phyloP scores from a whole-genome alignment of 805 yeast species.

The Isabelozyma rhagii region DNA sequence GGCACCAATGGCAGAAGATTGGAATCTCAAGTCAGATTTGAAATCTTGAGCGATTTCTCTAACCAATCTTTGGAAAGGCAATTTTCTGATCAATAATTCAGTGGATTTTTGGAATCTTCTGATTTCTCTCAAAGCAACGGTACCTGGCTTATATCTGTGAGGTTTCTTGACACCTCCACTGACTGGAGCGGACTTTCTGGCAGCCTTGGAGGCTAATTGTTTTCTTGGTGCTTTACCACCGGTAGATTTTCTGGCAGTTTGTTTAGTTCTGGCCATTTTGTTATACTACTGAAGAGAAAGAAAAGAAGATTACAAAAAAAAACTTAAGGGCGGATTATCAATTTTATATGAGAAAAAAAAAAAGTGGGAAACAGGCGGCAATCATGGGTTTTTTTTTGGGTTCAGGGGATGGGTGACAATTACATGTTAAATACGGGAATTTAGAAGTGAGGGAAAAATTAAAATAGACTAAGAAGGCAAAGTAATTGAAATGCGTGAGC shows the following conservation, averaged over 20 bases:
- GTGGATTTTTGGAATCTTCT: conserved; percentile 97
- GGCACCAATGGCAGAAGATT: conserved; percentile 96
- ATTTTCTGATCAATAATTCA: conserved; percentile 89
- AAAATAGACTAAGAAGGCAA: background rate
- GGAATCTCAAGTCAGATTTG: conserved; percentile 93
- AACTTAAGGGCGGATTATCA: background rate
- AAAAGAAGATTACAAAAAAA: conserved; percentile 1
- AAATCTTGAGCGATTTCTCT: conserved; percentile 95
- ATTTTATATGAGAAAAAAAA: background rate
- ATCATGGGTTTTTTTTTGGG: background rate
- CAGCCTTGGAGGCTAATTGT: conserved; percentile 88
- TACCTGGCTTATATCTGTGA: conserved; percentile 97
- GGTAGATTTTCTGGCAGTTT: conserved; percentile 91
- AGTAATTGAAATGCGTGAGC: background rate
- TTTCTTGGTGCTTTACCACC: conserved; percentile 97
- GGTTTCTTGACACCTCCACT: conserved; percentile 93
- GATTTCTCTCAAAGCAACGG: conserved; percentile 94
- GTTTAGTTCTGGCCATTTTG: conserved; percentile 87
- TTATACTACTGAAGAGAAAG: background rate
- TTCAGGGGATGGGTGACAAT: background rate
- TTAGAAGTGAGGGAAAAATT: background rate
- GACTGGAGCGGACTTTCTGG: conserved; percentile 90
- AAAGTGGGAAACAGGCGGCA: background rate
- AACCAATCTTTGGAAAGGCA: conserved; percentile 96
- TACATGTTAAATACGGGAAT: background rate